These are phyloP conservation scores for Fraxinus dipetala DNA, from an alignment of 305 asterid species.

Conservation along the genomic window DNA sequence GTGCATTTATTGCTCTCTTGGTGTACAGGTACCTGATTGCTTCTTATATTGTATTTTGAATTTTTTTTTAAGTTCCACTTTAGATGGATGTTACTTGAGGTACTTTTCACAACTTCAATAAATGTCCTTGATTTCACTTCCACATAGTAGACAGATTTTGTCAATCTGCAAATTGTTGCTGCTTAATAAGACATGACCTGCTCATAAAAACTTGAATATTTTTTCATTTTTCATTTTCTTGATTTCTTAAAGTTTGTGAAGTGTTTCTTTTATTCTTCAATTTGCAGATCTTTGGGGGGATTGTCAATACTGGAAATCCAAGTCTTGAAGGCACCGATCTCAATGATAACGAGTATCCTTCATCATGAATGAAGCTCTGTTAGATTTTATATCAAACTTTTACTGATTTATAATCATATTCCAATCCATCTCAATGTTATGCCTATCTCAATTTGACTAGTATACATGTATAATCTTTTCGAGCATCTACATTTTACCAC, in stretches of 20 bases:
- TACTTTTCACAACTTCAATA: constrained; percentile 9
- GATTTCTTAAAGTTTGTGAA: constrained; percentile 11
- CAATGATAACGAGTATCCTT: constrained; percentile 88
- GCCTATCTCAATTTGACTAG: neutral
- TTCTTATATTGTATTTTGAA: constrained; percentile 6
- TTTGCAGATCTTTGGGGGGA: constrained; percentile 87
- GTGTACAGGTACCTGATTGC: constrained; percentile 68
- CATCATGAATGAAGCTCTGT: constrained; percentile 17
- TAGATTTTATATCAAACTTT: constrained; percentile 13
- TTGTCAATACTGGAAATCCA: constrained; percentile 79
- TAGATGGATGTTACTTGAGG: neutral
- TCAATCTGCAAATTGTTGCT: neutral
- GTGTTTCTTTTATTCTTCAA: constrained; percentile 19
- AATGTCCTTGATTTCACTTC: constrained; percentile 8
- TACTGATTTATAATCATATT: neutral
- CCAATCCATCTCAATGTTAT: neutral
- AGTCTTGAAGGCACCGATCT: constrained; percentile 71
- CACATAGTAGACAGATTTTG: neutral
- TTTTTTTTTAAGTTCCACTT: constrained; percentile 5
- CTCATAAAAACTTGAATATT: neutral
- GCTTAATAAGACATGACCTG: neutral
- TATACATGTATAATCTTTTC: neutral
- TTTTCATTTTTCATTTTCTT: neutral
- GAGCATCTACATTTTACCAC: neutral
- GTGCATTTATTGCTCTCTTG: constrained; percentile 90